These are phyloP conservation scores for Helotiales sp. DNA, from an alignment of 2,329 filamentous ascomycete species.

Conservation along the genomic window DNA sequence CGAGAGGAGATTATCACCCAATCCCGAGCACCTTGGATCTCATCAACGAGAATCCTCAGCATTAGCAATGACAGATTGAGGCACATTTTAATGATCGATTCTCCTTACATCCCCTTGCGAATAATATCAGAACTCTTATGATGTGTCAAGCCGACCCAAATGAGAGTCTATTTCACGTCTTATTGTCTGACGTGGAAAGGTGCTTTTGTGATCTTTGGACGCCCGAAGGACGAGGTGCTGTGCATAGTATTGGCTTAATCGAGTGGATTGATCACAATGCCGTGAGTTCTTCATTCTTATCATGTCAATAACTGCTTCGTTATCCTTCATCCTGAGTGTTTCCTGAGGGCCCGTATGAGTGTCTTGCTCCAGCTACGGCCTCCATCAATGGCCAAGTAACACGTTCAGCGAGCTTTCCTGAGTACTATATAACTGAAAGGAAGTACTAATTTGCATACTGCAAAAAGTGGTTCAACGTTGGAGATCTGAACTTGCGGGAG, in stretches of 20 bases:
- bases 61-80: too few relatives aligned
- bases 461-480: background rate
- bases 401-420: too few relatives aligned
- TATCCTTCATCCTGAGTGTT: too few relatives aligned
- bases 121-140: too few relatives aligned
- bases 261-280: slow-evolving; percentile 17
- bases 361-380: too few relatives aligned
- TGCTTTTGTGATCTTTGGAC: slow-evolving; percentile 9
- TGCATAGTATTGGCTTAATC: slow-evolving; percentile 4
- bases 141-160: too few relatives aligned
- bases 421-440: too few relatives aligned
- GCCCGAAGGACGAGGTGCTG: slow-evolving; percentile 4
- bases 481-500: slow-evolving; percentile 1
- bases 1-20: background rate
- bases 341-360: too few relatives aligned
- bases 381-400: too few relatives aligned
- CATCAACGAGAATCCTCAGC: background rate
- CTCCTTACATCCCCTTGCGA: too few relatives aligned
- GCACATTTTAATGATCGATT: too few relatives aligned
- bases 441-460: background rate
- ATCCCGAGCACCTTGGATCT: slow-evolving; percentile 6
- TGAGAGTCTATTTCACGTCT: too few relatives aligned
- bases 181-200: background rate
- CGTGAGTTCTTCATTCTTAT: background rate
- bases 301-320: background rate